Evolutionary conservation across 306 rosid genomes (phyloP).

Genomic region (Heteromeles arbutifolia): DNA sequence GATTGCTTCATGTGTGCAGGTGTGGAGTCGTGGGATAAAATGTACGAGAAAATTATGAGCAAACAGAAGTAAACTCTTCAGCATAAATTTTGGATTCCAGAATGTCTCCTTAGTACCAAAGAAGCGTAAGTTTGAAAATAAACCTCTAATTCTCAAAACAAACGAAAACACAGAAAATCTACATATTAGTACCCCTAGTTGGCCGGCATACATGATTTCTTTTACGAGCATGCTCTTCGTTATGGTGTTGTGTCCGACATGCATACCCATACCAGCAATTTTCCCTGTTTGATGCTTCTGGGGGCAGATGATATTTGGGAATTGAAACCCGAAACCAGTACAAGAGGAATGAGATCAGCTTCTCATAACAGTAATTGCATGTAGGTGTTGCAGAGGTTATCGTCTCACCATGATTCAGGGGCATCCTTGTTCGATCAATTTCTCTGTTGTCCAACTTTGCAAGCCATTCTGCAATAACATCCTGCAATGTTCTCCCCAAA

Average conservation of each 20-base stretch:
- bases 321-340: constrained; percentile 79
- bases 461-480: constrained; percentile 67
- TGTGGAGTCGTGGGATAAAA: too few relatives aligned
- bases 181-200: constrained; percentile 34
- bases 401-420: constrained; percentile 51
- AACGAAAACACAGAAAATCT: background rate
- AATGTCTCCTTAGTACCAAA: background rate
- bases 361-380: constrained; percentile 74
- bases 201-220: constrained; percentile 88
- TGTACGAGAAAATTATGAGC: background rate
- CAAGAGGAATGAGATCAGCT: constrained; percentile 71
- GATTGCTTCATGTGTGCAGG: too few relatives aligned
- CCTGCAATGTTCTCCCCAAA: constrained; percentile 82
- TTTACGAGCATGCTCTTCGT: constrained; percentile 71
- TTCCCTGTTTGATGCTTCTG: constrained; percentile 51
- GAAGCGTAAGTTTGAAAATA: background rate
- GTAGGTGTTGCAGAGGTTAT: constrained; percentile 45
- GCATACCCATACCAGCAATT: constrained; percentile 97
- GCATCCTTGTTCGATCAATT: constrained; percentile 66
- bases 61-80: background rate
- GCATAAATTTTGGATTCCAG: background rate
- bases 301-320: constrained; percentile 46
- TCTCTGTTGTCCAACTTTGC: constrained; percentile 55
- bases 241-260: constrained; percentile 87
- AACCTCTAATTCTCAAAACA: background rate